These are phyloP conservation scores for Phytophthora melonis DNA, from an alignment of 352 stramenopile genomes.

Conservation along the genomic window DNA sequence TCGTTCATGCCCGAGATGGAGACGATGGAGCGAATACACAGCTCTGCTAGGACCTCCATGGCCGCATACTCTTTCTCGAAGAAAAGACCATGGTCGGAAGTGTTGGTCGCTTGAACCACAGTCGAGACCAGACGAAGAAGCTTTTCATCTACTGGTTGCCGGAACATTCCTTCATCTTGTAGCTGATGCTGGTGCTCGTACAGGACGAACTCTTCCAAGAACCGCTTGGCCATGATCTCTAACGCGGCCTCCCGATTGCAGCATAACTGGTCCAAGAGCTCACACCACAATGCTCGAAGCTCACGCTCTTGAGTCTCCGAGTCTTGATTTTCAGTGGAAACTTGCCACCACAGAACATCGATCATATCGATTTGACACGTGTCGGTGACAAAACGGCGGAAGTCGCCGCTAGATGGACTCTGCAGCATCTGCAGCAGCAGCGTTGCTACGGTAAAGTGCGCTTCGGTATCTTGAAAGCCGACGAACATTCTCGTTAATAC, in stretches of 20 bases:
- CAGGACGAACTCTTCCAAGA: conserved; percentile 22
- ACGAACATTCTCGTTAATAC: conserved; percentile 20
- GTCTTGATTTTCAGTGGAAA: neutral
- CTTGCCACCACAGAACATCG: conserved; percentile 26
- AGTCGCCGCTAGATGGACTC: neutral
- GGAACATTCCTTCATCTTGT: neutral
- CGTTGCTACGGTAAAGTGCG: conserved; percentile 3
- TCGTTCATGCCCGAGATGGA: conserved; percentile 2
- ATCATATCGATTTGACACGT: conserved; percentile 22
- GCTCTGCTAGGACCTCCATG: conserved; percentile 12
- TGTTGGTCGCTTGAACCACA: conserved; percentile 10
- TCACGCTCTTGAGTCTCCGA: neutral
- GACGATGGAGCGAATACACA: conserved; percentile 15
- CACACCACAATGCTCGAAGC: conserved; percentile 21
- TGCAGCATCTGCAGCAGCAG: conserved; percentile 21
- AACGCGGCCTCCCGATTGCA: conserved; percentile 6
- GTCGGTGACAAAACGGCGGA: conserved; percentile 1
- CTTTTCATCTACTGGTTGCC: neutral
- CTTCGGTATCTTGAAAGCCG: neutral
- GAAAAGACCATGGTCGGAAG: conserved; percentile 13
- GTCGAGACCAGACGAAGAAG: conserved; percentile 19
- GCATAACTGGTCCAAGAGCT: conserved; percentile 22
- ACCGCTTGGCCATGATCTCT: conserved; percentile 20
- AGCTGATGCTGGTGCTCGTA: neutral
- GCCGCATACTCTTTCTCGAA: conserved; percentile 11